Percentiles rank a stretch among this genome's conserved stretches.
phyloP scores from a whole-genome alignment of 176 grass and related monocot species.

The Lolium rigidum region DNA sequence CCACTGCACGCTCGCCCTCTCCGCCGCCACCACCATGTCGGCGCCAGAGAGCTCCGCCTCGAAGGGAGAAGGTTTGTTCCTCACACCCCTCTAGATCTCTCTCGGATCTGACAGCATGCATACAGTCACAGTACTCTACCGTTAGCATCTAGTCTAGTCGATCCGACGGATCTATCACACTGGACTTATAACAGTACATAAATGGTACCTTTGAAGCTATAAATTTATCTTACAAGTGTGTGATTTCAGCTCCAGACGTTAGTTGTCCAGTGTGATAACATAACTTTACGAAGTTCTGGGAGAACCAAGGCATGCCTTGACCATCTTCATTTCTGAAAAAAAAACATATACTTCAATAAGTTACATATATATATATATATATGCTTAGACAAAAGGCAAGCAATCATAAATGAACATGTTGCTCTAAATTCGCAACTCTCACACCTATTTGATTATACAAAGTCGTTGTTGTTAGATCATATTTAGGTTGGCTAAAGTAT shows the following conservation, averaged over 20 bases:
- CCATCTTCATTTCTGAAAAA: slow-evolving; percentile 50
- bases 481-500: not conserved
- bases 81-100: too few relatives aligned
- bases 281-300: not conserved
- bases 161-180: too few relatives aligned
- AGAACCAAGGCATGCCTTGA: not conserved
- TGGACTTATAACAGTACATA: not conserved
- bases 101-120: too few relatives aligned
- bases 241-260: not conserved
- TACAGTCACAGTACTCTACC: too few relatives aligned
- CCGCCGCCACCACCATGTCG: too few relatives aligned
- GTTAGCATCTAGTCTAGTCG: too few relatives aligned
- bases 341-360: not conserved
- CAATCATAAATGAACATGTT: not conserved
- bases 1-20: too few relatives aligned
- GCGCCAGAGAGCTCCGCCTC: too few relatives aligned
- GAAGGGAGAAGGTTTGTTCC: too few relatives aligned
- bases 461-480: too few relatives aligned
- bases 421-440: not conserved
- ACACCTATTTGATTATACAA: too few relatives aligned
- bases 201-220: not conserved
- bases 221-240: not conserved
- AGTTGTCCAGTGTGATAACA: not conserved
- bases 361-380: not conserved
- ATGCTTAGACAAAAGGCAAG: not conserved